Base-by-base conservation (phyloP, 2,329 filamentous ascomycete genomes). In the Ambrosiella cleistominuta region DNA sequence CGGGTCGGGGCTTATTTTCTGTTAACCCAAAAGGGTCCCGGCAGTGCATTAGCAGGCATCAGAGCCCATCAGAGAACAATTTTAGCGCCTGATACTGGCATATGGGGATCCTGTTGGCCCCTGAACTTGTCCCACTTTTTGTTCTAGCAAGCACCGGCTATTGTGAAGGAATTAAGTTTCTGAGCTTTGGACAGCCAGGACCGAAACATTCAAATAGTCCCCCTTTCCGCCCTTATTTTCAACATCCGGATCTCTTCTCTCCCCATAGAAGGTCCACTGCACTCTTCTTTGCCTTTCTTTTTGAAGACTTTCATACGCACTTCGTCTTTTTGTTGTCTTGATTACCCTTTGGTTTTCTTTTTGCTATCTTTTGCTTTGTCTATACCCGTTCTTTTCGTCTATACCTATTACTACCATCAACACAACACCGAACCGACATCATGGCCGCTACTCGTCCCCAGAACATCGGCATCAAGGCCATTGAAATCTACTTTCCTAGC, bases 381-480 rank as follows among this genome's bases (percentile, higher is more conserved):
- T 17, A 19, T 50, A 39, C 40, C 51, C 8, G n/a, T 57, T 51
- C 38, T 50, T 27, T 56, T 50, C 27, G 51, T 54, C 27, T 37
- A 19, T 39, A 56, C 40, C 35, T 37, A 50, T 47, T 44, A 60
- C 57, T 49, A 38, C 52, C 53, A 19, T 27, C 27, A 27, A 27
- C 27, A 27, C 27, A 27, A 5, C 56, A 40, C 44, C 49, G 17
- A 38, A 19, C 57, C 40, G 37, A 63, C 66, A 74, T 62, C 60
- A 90, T 89, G 85, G 79, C 85, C 68, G 70, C 82, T 65, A 42
- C 52, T 54, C 83, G 85, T 73, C 85, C 87, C 64, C 82, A 89
- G 72, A 91, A 91, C 74, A 84, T 93, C 72, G 87, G 87, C 79
- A 89, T 93, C 70, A 91, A 93, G 77, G 87, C 86, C 84, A 87